These are phyloP conservation scores for Puccinia coronata DNA, from an alignment of 1,284 basidiomycete species.

Conservation along the genomic window DNA sequence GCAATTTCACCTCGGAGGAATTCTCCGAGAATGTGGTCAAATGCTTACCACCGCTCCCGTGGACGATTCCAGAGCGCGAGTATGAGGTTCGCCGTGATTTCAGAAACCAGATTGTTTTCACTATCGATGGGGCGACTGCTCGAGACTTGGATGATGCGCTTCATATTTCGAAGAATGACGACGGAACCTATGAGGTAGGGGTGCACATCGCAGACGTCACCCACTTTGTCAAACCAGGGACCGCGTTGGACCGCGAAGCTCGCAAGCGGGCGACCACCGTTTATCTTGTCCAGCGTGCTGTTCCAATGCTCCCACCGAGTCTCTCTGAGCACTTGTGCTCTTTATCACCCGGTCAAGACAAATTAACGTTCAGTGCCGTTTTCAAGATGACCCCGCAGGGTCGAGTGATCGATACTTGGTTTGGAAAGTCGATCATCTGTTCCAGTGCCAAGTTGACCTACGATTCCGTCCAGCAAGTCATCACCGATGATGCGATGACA, in stretches of 20 bases:
- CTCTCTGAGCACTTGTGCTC: conserved; percentile 91
- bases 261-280: conserved; percentile 95
- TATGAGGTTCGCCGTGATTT: conserved; percentile 80
- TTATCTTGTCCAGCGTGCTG: conserved; percentile 89
- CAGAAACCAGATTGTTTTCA: conserved; percentile 80
- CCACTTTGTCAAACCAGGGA: conserved; percentile 75
- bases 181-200: conserved; percentile 86
- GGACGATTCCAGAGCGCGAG: conserved; percentile 91
- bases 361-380: conserved; percentile 82
- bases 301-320: conserved; percentile 92
- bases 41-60: conserved; percentile 89
- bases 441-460: conserved; percentile 74
- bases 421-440: conserved; percentile 90
- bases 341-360: conserved; percentile 79
- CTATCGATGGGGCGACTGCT: conserved; percentile 84
- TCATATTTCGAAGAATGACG: conserved; percentile 81
- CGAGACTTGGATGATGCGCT: conserved; percentile 94
- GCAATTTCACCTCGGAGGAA: conserved; percentile 65
- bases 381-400: conserved; percentile 85
- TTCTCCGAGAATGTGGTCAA: conserved; percentile 75
- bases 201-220: conserved; percentile 96
- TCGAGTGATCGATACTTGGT: conserved; percentile 81
- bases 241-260: conserved; percentile 93
- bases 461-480: conserved; percentile 76
- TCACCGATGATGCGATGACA: conserved; percentile 63